phyloP scores from a whole-genome alignment of 1,284 basidiomycete genomes.

The Hemileia vastatrix region DNA sequence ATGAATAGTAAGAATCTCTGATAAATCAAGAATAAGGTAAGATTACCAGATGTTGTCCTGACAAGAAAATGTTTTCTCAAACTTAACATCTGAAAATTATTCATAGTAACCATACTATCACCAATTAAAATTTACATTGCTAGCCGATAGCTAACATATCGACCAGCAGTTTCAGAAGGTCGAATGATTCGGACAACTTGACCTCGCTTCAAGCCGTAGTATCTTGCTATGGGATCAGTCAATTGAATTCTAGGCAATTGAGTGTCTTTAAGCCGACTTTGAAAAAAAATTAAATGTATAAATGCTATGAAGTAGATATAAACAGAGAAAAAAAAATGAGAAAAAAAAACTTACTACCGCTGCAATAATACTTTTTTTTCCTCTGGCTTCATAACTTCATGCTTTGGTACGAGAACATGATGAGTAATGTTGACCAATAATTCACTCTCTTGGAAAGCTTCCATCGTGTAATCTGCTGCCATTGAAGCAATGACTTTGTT shows the following conservation, averaged over 20 bases:
- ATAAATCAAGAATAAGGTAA: no score
- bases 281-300: conserved; percentile 3
- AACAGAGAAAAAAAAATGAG: conserved; percentile 16
- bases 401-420: conserved; percentile 86
- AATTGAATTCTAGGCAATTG: conserved; percentile 95
- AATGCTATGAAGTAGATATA: neutral
- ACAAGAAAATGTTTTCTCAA: no score
- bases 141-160: conserved; percentile 85
- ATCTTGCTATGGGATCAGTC: conserved; percentile 89
- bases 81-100: no score
- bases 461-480: conserved; percentile 72
- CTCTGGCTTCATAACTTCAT: conserved; percentile 73
- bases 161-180: conserved; percentile 89
- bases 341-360: conserved; percentile 65
- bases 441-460: conserved; percentile 94
- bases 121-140: conserved; percentile 12
- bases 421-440: conserved; percentile 90
- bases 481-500: conserved; percentile 86
- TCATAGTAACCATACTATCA: no score
- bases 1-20: no score
- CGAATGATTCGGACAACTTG: conserved; percentile 98
- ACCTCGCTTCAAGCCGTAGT: conserved; percentile 88
- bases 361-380: conserved; percentile 80
- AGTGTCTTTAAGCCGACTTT: conserved; percentile 89
- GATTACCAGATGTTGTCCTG: no score